Conservation (phyloP, 768 basidiomycete genomes). For the Mycena rosella region DNA sequence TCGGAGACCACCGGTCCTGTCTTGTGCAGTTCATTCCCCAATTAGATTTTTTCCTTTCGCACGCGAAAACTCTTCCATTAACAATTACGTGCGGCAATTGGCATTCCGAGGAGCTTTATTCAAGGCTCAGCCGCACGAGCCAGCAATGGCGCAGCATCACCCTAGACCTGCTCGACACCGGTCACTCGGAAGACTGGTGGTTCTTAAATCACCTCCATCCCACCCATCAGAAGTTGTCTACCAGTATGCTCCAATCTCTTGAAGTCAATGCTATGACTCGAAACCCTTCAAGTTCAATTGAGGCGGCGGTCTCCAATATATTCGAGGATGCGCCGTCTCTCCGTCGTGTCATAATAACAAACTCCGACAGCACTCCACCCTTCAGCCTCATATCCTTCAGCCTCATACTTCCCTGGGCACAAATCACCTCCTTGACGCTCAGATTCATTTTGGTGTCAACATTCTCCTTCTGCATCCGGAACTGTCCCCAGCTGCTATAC, state of each 20-base stretch:
- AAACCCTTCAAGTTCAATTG: too few relatives aligned
- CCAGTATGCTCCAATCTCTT: too few relatives aligned
- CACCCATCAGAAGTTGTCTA: too few relatives aligned
- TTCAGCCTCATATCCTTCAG: constrained; percentile 18
- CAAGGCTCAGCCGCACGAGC: constrained; percentile 3
- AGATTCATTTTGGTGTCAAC: constrained; percentile 17
- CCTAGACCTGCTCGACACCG: constrained; percentile 14
- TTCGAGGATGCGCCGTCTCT: constrained; percentile 30
- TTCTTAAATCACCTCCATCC: constrained; percentile 21
- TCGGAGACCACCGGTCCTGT: too few relatives aligned
- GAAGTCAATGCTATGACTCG: too few relatives aligned
- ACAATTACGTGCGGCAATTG: neutral
- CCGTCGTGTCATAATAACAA: constrained; percentile 20
- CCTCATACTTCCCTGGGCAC: constrained; percentile 25
- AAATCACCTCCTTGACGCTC: constrained; percentile 30
- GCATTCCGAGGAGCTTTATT: neutral
- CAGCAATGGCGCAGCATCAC: constrained; percentile 21
- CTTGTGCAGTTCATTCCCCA: neutral
- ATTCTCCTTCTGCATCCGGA: constrained; percentile 30
- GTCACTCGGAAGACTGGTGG: constrained; percentile 12
- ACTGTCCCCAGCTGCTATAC: constrained; percentile 28
- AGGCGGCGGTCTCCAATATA: constrained; percentile 1
- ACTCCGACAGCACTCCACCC: too few relatives aligned
- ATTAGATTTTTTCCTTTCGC: neutral
- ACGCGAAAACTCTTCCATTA: constrained; percentile 12